Evolutionary conservation across 306 rosid species (phyloP).

Genomic region (Castanopsis chinensis): DNA sequence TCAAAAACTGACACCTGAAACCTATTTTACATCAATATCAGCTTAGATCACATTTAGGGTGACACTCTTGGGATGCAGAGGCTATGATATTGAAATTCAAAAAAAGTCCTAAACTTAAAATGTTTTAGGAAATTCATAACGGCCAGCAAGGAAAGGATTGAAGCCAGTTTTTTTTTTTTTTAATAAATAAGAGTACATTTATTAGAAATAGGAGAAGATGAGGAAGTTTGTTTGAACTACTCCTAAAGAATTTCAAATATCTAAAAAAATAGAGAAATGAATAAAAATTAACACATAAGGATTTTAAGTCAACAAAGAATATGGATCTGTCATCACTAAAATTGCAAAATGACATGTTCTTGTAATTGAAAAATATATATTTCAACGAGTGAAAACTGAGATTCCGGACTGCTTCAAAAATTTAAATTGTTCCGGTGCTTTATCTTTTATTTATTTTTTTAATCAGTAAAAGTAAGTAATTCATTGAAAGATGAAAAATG

Average conservation of each 20-base stretch:
- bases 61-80: not conserved
- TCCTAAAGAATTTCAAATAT: not conserved
- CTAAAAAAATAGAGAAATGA: not conserved
- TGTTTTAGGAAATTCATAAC: slow-evolving; percentile 4
- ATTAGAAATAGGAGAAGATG: not conserved
- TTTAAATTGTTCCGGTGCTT: not conserved
- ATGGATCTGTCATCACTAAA: not conserved
- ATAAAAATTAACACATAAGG: not conserved
- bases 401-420: not conserved
- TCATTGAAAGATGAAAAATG: too few species aligned
- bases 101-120: not conserved
- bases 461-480: not conserved
- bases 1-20: slow-evolving; percentile 10
- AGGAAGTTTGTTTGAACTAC: not conserved
- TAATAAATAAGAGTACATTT: not conserved
- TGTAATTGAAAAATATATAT: not conserved
- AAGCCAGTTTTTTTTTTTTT: not conserved
- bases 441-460: not conserved
- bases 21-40: not conserved
- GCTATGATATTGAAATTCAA: not conserved
- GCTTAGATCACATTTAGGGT: not conserved
- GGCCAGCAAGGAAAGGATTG: not conserved
- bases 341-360: not conserved
- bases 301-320: slow-evolving; percentile 2
- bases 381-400: not conserved